Base-by-base conservation (phyloP, 257 asterid genomes). In the Orobanche coerulescens region DNA sequence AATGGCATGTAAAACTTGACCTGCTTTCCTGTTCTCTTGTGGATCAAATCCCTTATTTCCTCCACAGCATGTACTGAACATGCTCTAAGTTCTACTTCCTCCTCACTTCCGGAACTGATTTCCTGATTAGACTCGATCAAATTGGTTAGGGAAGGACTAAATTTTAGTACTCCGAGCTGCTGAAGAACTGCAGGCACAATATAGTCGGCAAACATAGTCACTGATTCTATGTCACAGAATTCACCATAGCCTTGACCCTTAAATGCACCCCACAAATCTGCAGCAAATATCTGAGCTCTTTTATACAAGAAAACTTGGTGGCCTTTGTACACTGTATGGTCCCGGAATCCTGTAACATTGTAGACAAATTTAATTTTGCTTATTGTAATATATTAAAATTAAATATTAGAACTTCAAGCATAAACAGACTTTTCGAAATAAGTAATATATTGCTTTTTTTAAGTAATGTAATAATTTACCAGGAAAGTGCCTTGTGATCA, bases 181-280 rank as follows among this genome's bases (percentile, higher is more conserved):
- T 78, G 74, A 57, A 89, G 95, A 62, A 93, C 97, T 43, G 95
- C 96, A 61, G 99, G 99, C 58, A 93, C 92, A 64, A 89, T 89
- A 63, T 93, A 93, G 75, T 89, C 99, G 0, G 99, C 99, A 75
- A 93, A 93, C 79, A 93, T 89, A 16, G 96, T 93, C 75, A 93
- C 78, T 22, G 92, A 74, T 48, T 81, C 76, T 51, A 83, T 70
- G 68, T 93, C 97, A 18, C 71, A 80, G 62, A 93, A 80, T 66
- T 89, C 88, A n/a, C 97, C 99, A 62, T 78, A 84, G 31, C 82
- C 85, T 67, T 80, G 85, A 69, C 99, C 99, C 75, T 88, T 86
- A 72, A 93, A 93, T 60, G 99, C 91, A 53, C 99, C 99, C 99
- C 97, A 89, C 61, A 93, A 53, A 79, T 93, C 99, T 31, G 99